Percentiles rank a stretch among this genome's conserved stretches.
Conservation (phyloP, 352 stramenopile species). For the Pythium dissotocum region DNA sequence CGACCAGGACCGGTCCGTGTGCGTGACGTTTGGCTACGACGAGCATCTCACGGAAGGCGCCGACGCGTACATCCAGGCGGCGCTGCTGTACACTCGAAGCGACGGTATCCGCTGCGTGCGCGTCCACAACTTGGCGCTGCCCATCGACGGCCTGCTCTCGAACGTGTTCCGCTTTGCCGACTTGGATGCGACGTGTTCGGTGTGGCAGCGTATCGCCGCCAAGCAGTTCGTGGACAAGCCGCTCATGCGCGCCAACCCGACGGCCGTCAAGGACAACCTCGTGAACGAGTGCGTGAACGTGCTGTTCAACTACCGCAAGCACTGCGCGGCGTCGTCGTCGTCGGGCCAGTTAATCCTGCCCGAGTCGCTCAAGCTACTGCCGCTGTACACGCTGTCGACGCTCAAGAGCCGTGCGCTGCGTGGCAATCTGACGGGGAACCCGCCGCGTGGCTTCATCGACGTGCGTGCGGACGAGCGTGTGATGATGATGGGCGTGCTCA, state of each 20-base stretch:
- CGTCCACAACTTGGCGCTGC: constrained; percentile 89
- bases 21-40: constrained; percentile 89
- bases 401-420: constrained; percentile 89
- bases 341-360: constrained; percentile 91
- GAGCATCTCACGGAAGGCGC: constrained; percentile 71
- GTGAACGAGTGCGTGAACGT: constrained; percentile 88
- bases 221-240: constrained; percentile 83
- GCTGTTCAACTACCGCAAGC: constrained; percentile 91
- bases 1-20: constrained; percentile 81
- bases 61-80: constrained; percentile 86
- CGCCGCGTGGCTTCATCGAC: constrained; percentile 81
- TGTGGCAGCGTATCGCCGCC: constrained; percentile 79
- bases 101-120: constrained; percentile 87
- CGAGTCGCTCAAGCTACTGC: constrained; percentile 90
- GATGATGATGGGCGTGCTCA: constrained; percentile 83
- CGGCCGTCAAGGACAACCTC: constrained; percentile 74
- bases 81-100: constrained; percentile 87
- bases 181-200: constrained; percentile 83
- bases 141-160: constrained; percentile 70
- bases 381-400: constrained; percentile 86
- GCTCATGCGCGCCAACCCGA: constrained; percentile 76
- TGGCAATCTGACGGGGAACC: constrained; percentile 77
- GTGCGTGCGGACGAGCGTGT: constrained; percentile 86
- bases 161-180: constrained; percentile 91
- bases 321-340: constrained; percentile 89